A percentile compares a stretch with the other conserved stretches of the same genome.
These are phyloP conservation scores for Wickerhamiella spandovensis DNA, from an alignment of 805 yeast genomes.

Conservation along the genomic window DNA sequence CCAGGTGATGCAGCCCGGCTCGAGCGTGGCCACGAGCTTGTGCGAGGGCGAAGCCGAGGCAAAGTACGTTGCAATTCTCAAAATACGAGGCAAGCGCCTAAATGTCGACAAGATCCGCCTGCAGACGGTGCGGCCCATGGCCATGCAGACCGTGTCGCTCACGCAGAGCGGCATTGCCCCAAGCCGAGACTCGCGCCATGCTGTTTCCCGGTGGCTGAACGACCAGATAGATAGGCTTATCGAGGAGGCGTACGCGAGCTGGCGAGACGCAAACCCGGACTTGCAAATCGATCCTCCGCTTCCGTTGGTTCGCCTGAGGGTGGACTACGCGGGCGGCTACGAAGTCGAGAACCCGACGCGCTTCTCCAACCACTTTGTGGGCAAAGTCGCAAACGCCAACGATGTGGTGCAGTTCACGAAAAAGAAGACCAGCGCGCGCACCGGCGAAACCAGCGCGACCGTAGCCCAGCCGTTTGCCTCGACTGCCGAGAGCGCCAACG, in stretches of 20 bases:
- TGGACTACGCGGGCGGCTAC: constrained; percentile 81
- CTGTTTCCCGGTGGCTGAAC: constrained; percentile 46
- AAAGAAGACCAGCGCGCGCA: constrained; percentile 26
- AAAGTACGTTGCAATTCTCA: constrained; percentile 63
- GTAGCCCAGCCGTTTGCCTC: neutral
- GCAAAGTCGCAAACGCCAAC: constrained; percentile 79
- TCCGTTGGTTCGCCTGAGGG: constrained; percentile 70
- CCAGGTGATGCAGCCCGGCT: constrained; percentile 80
- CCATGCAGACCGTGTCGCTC: constrained; percentile 56
- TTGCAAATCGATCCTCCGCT: constrained; percentile 41
- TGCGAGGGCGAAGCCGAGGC: constrained; percentile 70
- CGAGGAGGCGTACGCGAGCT: constrained; percentile 39
- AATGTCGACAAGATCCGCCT: constrained; percentile 48
- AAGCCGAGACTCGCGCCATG: constrained; percentile 23
- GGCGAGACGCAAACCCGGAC: constrained; percentile 26
- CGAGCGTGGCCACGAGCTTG: constrained; percentile 83
- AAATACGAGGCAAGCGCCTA: constrained; percentile 44
- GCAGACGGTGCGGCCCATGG: constrained; percentile 69
- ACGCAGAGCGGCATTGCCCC: constrained; percentile 18
- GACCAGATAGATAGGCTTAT: constrained; percentile 58
- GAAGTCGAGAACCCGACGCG: constrained; percentile 86
- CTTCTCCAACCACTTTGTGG: constrained; percentile 82
- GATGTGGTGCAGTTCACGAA: constrained; percentile 61
- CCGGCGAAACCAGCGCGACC: neutral
- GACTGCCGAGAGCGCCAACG: constrained; percentile 2